Evolutionary conservation across 208 protist genomes (phyloP), one percentile per base, ranked within the genome.

Genomic region (Phytomonas sp.): DNA sequence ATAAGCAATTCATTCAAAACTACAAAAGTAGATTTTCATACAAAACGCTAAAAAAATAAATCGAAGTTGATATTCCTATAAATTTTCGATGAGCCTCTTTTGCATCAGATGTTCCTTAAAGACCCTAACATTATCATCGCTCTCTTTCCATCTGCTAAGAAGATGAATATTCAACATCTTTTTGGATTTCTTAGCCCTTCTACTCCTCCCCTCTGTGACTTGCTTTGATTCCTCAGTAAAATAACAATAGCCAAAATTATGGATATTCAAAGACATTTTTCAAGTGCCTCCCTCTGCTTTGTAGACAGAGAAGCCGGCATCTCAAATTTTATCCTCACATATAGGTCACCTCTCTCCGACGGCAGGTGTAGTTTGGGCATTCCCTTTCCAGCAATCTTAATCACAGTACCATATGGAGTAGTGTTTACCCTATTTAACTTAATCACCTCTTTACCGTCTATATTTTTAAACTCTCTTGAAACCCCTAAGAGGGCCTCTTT

Each of bases 401-500:
- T 15, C 62, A 92, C 87, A 23, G 79, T 80, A n/a, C 82, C 86
- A 43, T 86, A 86, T 43, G 77, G 83, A 23, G 89, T 93, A 28
- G 93, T 65, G 0, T 43, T 63, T 20, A 26, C 20, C 2, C 65
- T 66, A 34, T 34, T 30, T 63, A 93, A 79, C 1, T 84, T 23
- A 15, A 83, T 71, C 53, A 91, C 73, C 66, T 82, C 74, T 13
- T 72, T 74, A 7, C 86, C 91, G 60, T 98, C 96, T 7, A 98
- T 71, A 82, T 98, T 94, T 4, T 71, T 60, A 13, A 98, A 73
- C 30, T 68, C 65, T 36, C 82, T 88, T 23, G 87, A 70, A 80
- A 98, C 97, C 15, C 96, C 95, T 13, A 94, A 66, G 9, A 98
- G 77, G 20, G 95, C 89, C 72, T 97, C 94, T 63, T 78, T 76